A percentile compares a stretch with the other conserved stretches of the same genome.
These are phyloP conservation scores for Arachis monticola DNA, from an alignment of 331 rosid species.

Conservation along the genomic window DNA sequence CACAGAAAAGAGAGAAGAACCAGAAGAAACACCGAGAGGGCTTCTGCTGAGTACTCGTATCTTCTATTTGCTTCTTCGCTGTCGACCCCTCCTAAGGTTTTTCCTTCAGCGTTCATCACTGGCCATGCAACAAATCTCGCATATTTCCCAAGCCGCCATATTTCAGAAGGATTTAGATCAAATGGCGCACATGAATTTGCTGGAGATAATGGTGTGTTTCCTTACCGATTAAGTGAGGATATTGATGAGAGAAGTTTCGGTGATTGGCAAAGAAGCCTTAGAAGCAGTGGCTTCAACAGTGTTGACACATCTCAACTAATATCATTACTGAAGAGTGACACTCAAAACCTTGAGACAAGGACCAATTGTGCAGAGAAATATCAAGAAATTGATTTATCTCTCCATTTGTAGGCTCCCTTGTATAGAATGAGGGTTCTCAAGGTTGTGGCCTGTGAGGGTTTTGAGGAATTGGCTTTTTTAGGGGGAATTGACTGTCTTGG, in stretches of 20 bases:
- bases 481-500: neutral
- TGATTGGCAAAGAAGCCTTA: slow-evolving; percentile 54
- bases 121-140: slow-evolving; percentile 58
- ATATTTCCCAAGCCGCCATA: slow-evolving; percentile 46
- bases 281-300: slow-evolving; percentile 38
- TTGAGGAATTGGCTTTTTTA: too few relatives aligned
- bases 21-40: slow-evolving; percentile 66
- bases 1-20: slow-evolving; percentile 86
- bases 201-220: slow-evolving; percentile 34
- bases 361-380: slow-evolving; percentile 46
- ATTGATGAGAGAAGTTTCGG: slow-evolving; percentile 42
- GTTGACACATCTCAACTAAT: slow-evolving; percentile 41
- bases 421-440: neutral
- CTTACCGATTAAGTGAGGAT: slow-evolving; percentile 40
- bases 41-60: slow-evolving; percentile 41
- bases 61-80: slow-evolving; percentile 40
- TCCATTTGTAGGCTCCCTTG: slow-evolving; percentile 60
- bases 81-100: slow-evolving; percentile 43
- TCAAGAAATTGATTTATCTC: slow-evolving; percentile 79
- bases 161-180: slow-evolving; percentile 48
- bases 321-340: slow-evolving; percentile 16
- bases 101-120: slow-evolving; percentile 59
- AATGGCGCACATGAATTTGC: slow-evolving; percentile 51
- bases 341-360: slow-evolving; percentile 38
- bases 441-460: neutral